phyloP scores from a whole-genome alignment of 371 early-diverging fungal genomes.

The Conidiobolus incongruus region DNA sequence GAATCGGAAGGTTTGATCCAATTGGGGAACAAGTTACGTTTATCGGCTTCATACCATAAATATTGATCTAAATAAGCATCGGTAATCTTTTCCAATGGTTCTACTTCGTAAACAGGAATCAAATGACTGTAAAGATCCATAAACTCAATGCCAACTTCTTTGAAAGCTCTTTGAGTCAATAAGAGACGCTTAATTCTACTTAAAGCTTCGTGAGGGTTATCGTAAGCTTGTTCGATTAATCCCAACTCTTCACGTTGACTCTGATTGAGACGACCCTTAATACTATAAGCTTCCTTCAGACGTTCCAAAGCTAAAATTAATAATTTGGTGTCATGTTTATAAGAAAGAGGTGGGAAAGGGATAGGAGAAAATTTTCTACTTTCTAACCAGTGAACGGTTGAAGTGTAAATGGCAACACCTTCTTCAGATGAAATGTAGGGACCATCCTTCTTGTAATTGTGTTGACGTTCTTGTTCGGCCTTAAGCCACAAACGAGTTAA shows the following conservation, averaged over 20 bases:
- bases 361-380: conserved; percentile 92
- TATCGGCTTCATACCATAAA: conserved; percentile 90
- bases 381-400: conserved; percentile 97
- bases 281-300: conserved; percentile 87
- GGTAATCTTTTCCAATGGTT: conserved; percentile 95
- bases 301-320: conserved; percentile 87
- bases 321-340: conserved; percentile 96
- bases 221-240: conserved; percentile 93
- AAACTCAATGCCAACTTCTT: conserved; percentile 97
- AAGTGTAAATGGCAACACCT: conserved; percentile 92
- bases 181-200: conserved; percentile 88
- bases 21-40: conserved; percentile 77
- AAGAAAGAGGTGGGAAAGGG: conserved; percentile 94
- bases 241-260: conserved; percentile 95
- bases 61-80: conserved; percentile 98
- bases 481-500: conserved; percentile 96
- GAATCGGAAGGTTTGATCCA: conserved; percentile 97
- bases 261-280: conserved; percentile 86
- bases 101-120: conserved; percentile 92
- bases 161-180: conserved; percentile 95
- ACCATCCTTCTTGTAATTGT: conserved; percentile 95
- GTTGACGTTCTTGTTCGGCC: conserved; percentile 97
- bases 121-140: conserved; percentile 92
- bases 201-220: conserved; percentile 89
- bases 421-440: conserved; percentile 94